Evolutionary conservation across 768 basidiomycete species (phyloP).

Genomic region (Mycena galericulata): DNA sequence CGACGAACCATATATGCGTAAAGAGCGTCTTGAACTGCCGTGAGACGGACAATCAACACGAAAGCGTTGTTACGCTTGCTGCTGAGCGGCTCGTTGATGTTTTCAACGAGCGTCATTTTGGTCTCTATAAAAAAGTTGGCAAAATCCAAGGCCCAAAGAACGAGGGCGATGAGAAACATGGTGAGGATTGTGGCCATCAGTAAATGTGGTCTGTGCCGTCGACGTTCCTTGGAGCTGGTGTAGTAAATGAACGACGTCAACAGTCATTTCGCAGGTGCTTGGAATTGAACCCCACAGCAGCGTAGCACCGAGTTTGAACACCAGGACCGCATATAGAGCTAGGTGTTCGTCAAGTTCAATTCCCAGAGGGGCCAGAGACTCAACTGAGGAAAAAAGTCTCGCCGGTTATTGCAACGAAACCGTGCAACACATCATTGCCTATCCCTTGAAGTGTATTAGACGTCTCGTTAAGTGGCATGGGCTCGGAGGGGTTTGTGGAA

Average conservation of each 20-base stretch:
- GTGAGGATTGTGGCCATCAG: conserved; percentile 19
- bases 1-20: conserved; percentile 19
- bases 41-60: conserved; percentile 6
- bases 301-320: conserved; percentile 6
- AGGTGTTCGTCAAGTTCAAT: not conserved
- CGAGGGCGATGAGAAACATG: conserved; percentile 24
- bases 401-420: conserved; percentile 16
- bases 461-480: too few relatives aligned
- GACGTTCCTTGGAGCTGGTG: not conserved
- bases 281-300: not conserved
- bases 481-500: too few relatives aligned
- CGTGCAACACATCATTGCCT: conserved; percentile 4
- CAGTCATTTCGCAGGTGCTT: too few relatives aligned
- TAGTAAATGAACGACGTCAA: not conserved
- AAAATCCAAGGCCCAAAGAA: conserved; percentile 37
- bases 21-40: conserved; percentile 6
- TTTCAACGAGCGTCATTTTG: conserved; percentile 15
- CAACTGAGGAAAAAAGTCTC: conserved; percentile 24
- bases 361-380: not conserved
- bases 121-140: conserved; percentile 33
- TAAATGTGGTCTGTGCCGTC: not conserved
- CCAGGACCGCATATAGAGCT: conserved; percentile 17
- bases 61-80: not conserved
- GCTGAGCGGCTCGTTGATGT: not conserved
- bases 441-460: conserved; percentile 14